Base-by-base conservation (phyloP, 2,329 filamentous ascomycete genomes). In the Graphiopsis chlorocephala region DNA sequence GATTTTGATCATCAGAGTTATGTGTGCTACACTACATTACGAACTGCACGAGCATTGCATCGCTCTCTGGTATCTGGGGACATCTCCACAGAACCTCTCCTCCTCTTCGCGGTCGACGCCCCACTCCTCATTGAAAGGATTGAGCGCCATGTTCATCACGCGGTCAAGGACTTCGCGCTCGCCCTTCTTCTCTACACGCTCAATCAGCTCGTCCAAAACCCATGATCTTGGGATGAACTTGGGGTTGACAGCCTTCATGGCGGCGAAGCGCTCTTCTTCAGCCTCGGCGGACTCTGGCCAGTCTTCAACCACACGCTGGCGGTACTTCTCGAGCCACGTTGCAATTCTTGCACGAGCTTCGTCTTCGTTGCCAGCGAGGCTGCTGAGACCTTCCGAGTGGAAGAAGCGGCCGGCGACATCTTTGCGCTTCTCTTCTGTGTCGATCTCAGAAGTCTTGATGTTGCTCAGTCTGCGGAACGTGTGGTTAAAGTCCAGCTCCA, bases 21-120 rank as follows among this genome's bases (percentile, higher is more conserved):
- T 53, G 20, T 31, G 2, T 31, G 50, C 17, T 53, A 53, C 31
- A 56, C 20, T 35, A 23, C 26, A 25, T 61, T 50, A 96, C 26
- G 94, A 97, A 76, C 92, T 97, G 79, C 95, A 99, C 75, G 92
- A 96, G 77, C 95, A 98, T 81, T 97, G 94, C 86, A 97, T 88
- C 35, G 90, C 91, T 70, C 92, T 86, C 78, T 88, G 87, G 53
- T 83, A 83, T 74, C 85, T 87, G 0, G 94, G 94, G 63, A 96
- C 92, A 78, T 97, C 93, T 2, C 91, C 90, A 70, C 89, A 92
- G 82, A 92, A 96, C 68, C 93, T 83, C 70, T 88, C 83, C 76
- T 97, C 94, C 74, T 97, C 91, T 17, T 87, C 86, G 61, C 79
- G 80, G 68, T 95, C 82, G 64, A 81, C 78, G 7, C 83, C 82